These are phyloP conservation scores for Eucalyptus brandiana DNA, from an alignment of 345 rosid species.

Conservation along the genomic window DNA sequence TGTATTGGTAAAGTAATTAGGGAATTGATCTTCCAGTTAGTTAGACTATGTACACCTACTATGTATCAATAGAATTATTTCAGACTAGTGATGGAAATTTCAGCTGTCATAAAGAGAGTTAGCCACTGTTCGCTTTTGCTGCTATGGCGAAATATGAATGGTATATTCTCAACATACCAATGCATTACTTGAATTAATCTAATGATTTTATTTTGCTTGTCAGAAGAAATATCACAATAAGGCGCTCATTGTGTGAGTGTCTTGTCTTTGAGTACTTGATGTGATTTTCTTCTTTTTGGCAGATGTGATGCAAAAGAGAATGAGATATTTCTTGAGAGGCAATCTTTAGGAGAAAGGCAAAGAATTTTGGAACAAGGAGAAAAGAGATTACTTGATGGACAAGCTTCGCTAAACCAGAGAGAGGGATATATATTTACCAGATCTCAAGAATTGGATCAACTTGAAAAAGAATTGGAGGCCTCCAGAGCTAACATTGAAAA, in stretches of 20 bases:
- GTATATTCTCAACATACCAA: neutral
- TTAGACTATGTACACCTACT: neutral
- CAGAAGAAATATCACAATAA: neutral
- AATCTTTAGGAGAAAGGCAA: slow-evolving; percentile 60
- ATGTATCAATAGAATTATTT: neutral
- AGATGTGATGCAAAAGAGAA: slow-evolving; percentile 86
- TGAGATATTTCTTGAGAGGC: slow-evolving; percentile 53
- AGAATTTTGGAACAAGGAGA: slow-evolving; percentile 71
- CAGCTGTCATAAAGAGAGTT: neutral
- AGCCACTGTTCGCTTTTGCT: neutral
- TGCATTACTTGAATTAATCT: neutral
- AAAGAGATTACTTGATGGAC: slow-evolving; percentile 64
- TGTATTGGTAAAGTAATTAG: neutral
- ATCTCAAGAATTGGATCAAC: slow-evolving; percentile 52
- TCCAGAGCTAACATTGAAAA: slow-evolving; percentile 38
- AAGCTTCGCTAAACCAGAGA: slow-evolving; percentile 67
- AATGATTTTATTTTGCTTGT: neutral
- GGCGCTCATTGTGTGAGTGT: neutral
- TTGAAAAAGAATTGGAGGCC: slow-evolving; percentile 48
- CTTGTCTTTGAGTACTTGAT: neutral
- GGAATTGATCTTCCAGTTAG: neutral
- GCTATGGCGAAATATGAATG: neutral
- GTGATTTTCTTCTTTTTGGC: neutral
- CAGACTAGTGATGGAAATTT: neutral
- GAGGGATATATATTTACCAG: slow-evolving; percentile 64